Percentiles rank a stretch among this genome's conserved stretches.
These are phyloP conservation scores for Diaporthe longicolla DNA, from an alignment of 2,329 filamentous ascomycete species.

Conservation along the genomic window DNA sequence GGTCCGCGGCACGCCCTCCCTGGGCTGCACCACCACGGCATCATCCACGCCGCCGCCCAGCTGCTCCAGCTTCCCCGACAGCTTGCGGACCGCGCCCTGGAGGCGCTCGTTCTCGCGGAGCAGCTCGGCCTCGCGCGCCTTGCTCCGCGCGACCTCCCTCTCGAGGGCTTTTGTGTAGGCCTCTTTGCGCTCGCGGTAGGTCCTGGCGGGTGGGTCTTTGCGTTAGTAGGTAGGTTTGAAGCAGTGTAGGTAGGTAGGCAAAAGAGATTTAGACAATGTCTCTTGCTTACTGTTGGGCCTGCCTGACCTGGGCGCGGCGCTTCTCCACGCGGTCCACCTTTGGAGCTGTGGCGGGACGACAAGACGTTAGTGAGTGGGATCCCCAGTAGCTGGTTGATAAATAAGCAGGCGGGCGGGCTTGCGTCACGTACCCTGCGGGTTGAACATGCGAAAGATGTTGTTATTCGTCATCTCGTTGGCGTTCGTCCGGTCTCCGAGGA, in stretches of 20 bases:
- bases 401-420: too few relatives aligned
- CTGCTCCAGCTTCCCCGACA: conserved; percentile 41
- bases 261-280: too few relatives aligned
- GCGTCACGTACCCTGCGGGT: conserved; percentile 47
- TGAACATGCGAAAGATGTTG: conserved; percentile 53
- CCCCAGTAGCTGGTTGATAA: too few relatives aligned
- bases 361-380: conserved; percentile 9
- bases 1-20: background rate
- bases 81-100: conserved; percentile 40
- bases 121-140: conserved; percentile 46
- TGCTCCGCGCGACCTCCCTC: conserved; percentile 44
- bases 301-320: conserved; percentile 48
- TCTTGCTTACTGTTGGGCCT: conserved; percentile 50
- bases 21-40: background rate
- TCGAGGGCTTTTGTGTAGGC: conserved; percentile 50
- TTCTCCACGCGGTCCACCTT: conserved; percentile 48
- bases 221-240: too few relatives aligned
- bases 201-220: conserved; percentile 38
- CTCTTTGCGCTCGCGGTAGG: conserved; percentile 51
- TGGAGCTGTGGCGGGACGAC: conserved; percentile 42
- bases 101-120: conserved; percentile 44
- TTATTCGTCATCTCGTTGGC: conserved; percentile 35
- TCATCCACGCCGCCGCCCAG: conserved; percentile 39
- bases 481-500: background rate
- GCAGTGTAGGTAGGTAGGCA: too few relatives aligned